phyloP scores from a whole-genome alignment of 2,329 filamentous ascomycete genomes.

The Tolypocladium ophioglossoides region DNA sequence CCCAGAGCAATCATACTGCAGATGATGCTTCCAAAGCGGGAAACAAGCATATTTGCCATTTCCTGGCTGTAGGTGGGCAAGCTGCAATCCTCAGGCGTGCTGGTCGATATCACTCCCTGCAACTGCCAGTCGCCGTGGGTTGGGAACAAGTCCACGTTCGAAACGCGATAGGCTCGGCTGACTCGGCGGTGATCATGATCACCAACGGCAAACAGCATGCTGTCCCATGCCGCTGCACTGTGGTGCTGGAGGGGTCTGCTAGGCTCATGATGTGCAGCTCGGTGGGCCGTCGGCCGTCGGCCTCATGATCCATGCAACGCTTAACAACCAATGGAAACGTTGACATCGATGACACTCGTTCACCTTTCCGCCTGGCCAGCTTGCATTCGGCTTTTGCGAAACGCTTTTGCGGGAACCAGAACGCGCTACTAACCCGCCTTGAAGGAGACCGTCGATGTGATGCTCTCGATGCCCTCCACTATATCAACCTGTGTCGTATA shows the following conservation, averaged over 20 bases:
- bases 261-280: slow-evolving; percentile 5
- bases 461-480: not conserved
- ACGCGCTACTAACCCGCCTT: too few relatives aligned
- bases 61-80: not conserved
- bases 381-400: not conserved
- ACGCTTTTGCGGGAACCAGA: too few relatives aligned
- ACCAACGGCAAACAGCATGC: not conserved
- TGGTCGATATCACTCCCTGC: not conserved
- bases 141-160: not conserved
- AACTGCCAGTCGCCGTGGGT: not conserved
- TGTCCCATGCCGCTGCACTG: slow-evolving; percentile 3
- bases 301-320: slow-evolving; percentile 11
- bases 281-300: slow-evolving; percentile 1
- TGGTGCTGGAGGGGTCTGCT: slow-evolving; percentile 4
- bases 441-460: not conserved
- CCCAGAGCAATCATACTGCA: not conserved
- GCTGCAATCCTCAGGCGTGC: not conserved
- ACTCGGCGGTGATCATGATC: not conserved
- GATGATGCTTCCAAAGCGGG: not conserved
- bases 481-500: not conserved
- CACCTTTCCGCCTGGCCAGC: not conserved
- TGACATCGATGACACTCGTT: not conserved
- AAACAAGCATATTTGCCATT: not conserved
- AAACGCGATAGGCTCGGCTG: not conserved
- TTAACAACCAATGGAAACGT: slow-evolving; percentile 7